Evolutionary conservation across 495 filamentous ascomycete species (phyloP).

Genomic region (Aspergillus ostianus): DNA sequence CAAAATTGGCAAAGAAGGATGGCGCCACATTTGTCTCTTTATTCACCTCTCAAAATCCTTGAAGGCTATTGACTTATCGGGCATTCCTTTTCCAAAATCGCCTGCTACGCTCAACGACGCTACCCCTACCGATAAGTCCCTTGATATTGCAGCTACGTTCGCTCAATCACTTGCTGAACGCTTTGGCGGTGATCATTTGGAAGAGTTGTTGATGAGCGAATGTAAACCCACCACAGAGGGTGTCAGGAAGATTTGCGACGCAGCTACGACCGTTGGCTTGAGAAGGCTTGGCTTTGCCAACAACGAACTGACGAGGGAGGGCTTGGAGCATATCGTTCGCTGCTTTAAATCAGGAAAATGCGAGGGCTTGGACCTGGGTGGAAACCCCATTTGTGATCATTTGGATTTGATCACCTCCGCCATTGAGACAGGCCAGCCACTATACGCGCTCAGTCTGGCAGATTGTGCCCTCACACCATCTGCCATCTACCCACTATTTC

Average conservation of each 20-base stretch:
- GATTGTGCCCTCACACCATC: conserved; percentile 77
- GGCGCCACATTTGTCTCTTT: conserved; percentile 89
- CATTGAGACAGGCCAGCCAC: conserved; percentile 58
- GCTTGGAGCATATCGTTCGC: conserved; percentile 69
- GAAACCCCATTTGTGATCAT: conserved; percentile 75
- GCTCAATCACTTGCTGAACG: conserved; percentile 73
- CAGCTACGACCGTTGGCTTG: conserved; percentile 68
- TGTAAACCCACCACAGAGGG: conserved; percentile 69
- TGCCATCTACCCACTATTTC: conserved; percentile 72
- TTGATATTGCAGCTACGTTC: conserved; percentile 60
- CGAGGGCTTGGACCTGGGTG: conserved; percentile 89
- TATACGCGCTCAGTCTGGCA: conserved; percentile 83
- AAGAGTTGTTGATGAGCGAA: conserved; percentile 80
- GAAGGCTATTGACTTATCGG: conserved; percentile 81
- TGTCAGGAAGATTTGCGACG: conserved; percentile 72
- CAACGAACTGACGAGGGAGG: conserved; percentile 70
- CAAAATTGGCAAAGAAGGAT: conserved; percentile 81
- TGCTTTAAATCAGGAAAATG: conserved; percentile 74
- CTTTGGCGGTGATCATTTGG: conserved; percentile 70
- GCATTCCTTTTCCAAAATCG: conserved; percentile 71
- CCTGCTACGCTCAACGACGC: conserved; percentile 22
- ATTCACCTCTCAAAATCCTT: conserved; percentile 84
- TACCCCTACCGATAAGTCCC: conserved; percentile 11
- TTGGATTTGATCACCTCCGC: conserved; percentile 65
- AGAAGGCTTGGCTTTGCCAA: conserved; percentile 77